Conservation (phyloP, 768 basidiomycete genomes). For the Termitomyces sp. region DNA sequence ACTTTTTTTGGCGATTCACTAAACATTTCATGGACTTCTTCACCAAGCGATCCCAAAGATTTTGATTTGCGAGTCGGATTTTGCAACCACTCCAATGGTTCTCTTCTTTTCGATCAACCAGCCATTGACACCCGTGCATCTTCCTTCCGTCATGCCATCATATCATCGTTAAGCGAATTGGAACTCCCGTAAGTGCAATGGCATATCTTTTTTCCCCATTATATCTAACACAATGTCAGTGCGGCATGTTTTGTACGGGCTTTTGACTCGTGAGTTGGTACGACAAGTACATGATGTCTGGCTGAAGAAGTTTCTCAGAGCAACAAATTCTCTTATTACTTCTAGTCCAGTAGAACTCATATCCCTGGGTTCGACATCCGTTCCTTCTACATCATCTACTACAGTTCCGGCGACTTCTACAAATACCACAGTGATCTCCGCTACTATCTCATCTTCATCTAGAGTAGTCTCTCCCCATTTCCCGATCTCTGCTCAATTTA, state of each 20-base stretch:
- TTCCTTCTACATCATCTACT: background rate
- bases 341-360: background rate
- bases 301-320: background rate
- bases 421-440: background rate
- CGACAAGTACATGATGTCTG: background rate
- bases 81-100: background rate
- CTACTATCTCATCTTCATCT: background rate
- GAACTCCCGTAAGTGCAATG: background rate
- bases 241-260: background rate
- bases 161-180: background rate
- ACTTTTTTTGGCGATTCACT: background rate
- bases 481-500: background rate
- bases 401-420: background rate
- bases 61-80: background rate
- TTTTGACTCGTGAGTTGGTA: background rate
- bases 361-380: background rate
- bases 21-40: background rate
- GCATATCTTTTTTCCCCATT: background rate
- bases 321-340: background rate
- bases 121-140: background rate
- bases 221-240: background rate
- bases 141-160: background rate
- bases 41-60: background rate
- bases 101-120: background rate
- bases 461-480: background rate